Percentiles rank a stretch among this genome's conserved stretches.
Conservation (phyloP, 345 rosid species). For the Turritis glabra region DNA sequence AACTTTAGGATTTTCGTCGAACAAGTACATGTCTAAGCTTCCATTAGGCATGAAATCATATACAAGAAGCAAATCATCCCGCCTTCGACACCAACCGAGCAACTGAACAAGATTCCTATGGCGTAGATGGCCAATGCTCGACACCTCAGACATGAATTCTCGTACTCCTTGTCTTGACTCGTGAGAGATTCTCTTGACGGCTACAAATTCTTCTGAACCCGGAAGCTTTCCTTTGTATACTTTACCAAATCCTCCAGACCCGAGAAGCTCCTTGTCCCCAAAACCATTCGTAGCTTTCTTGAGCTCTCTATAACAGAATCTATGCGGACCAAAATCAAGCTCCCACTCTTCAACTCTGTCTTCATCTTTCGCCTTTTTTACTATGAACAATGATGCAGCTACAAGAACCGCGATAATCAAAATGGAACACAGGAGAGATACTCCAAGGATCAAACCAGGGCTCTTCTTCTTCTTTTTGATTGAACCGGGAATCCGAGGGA, state of each 20-base stretch:
- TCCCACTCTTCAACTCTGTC: conserved; percentile 83
- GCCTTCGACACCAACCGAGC: conserved; percentile 75
- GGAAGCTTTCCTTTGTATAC: conserved; percentile 79
- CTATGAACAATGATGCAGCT: conserved; percentile 37
- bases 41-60: conserved; percentile 92
- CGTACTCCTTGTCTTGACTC: conserved; percentile 83
- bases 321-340: conserved; percentile 79
- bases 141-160: conserved; percentile 84
- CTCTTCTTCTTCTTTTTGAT: conserved; percentile 38
- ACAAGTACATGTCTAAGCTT: conserved; percentile 84
- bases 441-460: conserved; percentile 40
- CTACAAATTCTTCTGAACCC: conserved; percentile 52
- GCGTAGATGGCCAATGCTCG: conserved; percentile 80
- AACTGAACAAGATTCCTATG: conserved; percentile 88
- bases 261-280: conserved; percentile 75
- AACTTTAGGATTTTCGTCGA: conserved; percentile 51
- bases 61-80: conserved; percentile 65
- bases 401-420: conserved; percentile 37
- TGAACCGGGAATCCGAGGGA: conserved; percentile 58
- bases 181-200: conserved; percentile 73
- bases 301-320: conserved; percentile 72
- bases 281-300: conserved; percentile 79
- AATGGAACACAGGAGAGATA: conserved; percentile 44
- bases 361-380: conserved; percentile 47
- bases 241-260: conserved; percentile 85